Evolutionary conservation across 495 filamentous ascomycete genomes (phyloP).

Genomic region (Pseudomonodictys pantanalensis): DNA sequence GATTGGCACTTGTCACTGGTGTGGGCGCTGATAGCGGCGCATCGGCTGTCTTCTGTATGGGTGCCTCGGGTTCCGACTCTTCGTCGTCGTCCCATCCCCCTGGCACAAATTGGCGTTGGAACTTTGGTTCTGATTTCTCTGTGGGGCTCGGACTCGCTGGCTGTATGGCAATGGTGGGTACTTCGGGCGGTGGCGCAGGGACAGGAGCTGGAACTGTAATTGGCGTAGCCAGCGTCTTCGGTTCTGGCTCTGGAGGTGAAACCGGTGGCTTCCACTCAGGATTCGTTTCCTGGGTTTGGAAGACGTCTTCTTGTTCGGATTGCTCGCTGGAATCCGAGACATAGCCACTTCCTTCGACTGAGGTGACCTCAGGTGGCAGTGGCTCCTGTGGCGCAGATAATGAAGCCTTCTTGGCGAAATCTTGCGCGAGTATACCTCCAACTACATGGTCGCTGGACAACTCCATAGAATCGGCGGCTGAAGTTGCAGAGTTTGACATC

Average conservation of each 20-base stretch:
- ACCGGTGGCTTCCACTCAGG: not conserved
- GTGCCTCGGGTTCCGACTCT: conserved; percentile 5
- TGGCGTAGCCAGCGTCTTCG: conserved; percentile 23
- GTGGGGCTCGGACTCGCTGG: conserved; percentile 24
- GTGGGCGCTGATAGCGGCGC: not conserved
- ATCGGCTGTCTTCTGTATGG: not conserved
- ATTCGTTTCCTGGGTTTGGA: not conserved
- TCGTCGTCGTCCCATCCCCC: conserved; percentile 28
- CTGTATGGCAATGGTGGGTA: conserved; percentile 28
- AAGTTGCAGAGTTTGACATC: conserved; percentile 32
- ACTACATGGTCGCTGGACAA: conserved; percentile 66
- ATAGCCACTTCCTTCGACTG: conserved; percentile 58
- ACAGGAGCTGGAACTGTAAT: not conserved
- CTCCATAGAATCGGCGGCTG: conserved; percentile 32
- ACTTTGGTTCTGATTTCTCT: conserved; percentile 19
- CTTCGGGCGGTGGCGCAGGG: not conserved
- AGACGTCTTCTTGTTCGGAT: not conserved
- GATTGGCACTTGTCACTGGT: not conserved
- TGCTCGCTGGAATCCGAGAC: conserved; percentile 47
- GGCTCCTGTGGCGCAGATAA: conserved; percentile 44
- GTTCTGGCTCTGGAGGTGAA: conserved; percentile 9
- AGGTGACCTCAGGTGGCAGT: conserved; percentile 64
- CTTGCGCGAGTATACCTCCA: conserved; percentile 57
- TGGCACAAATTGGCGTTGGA: conserved; percentile 21
- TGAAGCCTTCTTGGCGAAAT: conserved; percentile 41